A percentile compares a stretch with the other conserved stretches of the same genome.
These are phyloP conservation scores for Mucor irregularis DNA, from an alignment of 371 early-diverging fungal genomes.

Conservation along the genomic window DNA sequence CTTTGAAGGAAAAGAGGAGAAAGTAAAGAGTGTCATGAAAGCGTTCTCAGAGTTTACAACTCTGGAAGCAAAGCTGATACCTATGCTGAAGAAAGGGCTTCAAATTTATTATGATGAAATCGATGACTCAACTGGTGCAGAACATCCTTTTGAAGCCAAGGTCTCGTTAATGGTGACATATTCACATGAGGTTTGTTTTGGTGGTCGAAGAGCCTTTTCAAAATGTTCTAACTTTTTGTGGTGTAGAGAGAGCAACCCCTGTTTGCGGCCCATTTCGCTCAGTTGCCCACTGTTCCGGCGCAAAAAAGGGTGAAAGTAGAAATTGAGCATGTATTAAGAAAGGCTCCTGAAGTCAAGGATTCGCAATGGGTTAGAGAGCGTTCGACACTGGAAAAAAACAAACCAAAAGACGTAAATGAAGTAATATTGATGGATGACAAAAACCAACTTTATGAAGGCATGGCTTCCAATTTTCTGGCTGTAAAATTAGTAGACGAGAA, in stretches of 20 bases:
- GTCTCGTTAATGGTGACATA: conserved; percentile 43
- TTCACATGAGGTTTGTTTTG: conserved; percentile 33
- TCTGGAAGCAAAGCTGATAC: conserved; percentile 39
- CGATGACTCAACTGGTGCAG: conserved; percentile 14
- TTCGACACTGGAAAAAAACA: conserved; percentile 30
- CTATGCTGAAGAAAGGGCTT: conserved; percentile 46
- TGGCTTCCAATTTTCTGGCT: conserved; percentile 63
- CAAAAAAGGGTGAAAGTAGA: conserved; percentile 42
- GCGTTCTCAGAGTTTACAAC: conserved; percentile 29
- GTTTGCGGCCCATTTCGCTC: conserved; percentile 50
- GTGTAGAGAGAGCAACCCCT: conserved; percentile 33
- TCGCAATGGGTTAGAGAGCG: conserved; percentile 67
- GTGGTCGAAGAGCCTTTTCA: not conserved
- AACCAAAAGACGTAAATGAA: conserved; percentile 53
- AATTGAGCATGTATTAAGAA: conserved; percentile 47
- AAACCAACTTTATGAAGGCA: conserved; percentile 61
- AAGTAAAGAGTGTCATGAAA: conserved; percentile 23
- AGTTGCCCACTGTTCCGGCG: conserved; percentile 25
- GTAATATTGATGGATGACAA: conserved; percentile 51
- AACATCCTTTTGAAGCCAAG: conserved; percentile 35
- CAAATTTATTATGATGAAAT: conserved; percentile 38
- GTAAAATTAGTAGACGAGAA: not conserved
- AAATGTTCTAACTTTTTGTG: no score
- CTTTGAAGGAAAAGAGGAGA: conserved; percentile 23
- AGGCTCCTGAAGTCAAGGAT: conserved; percentile 57